A percentile compares a stretch with the other conserved stretches of the same genome.
phyloP scores from a whole-genome alignment of 768 basidiomycete genomes.

The Pholiota conissans region DNA sequence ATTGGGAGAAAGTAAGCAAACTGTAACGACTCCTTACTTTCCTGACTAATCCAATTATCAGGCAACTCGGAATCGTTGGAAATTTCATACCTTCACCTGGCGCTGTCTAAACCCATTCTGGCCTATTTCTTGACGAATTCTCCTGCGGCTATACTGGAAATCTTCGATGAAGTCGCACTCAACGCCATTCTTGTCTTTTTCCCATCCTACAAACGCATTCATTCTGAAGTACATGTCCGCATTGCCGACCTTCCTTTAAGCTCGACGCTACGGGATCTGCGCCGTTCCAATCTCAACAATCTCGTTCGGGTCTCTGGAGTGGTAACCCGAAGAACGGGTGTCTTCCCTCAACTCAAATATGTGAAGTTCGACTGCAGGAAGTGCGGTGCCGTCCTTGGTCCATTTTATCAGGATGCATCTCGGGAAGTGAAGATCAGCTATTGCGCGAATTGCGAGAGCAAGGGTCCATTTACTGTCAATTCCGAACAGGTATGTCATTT shows the following conservation, averaged over 20 bases:
- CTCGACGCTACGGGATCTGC: constrained; percentile 89
- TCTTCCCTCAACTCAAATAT: constrained; percentile 99
- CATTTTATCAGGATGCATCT: constrained; percentile 96
- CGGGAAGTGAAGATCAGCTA: constrained; percentile 93
- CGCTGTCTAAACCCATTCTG: constrained; percentile 88
- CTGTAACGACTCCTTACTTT: background rate
- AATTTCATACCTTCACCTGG: constrained; percentile 95
- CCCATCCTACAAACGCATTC: constrained; percentile 94
- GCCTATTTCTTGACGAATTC: constrained; percentile 98
- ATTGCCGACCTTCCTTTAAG: constrained; percentile 91
- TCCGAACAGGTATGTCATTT: constrained; percentile 77
- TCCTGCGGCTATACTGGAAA: constrained; percentile 87
- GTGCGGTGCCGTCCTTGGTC: constrained; percentile 91
- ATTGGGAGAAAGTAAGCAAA: constrained; percentile 84
- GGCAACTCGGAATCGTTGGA: constrained; percentile 97
- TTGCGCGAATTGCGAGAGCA: constrained; percentile 91
- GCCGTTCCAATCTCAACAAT: constrained; percentile 90
- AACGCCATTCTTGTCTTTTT: constrained; percentile 95
- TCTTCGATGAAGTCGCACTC: constrained; percentile 95
- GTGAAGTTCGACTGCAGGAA: constrained; percentile 98
- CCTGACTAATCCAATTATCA: constrained; percentile 31
- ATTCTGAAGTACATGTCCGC: constrained; percentile 96
- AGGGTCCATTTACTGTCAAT: constrained; percentile 95
- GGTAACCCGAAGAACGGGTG: constrained; percentile 92
- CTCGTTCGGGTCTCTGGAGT: constrained; percentile 95